Evolutionary conservation across 768 basidiomycete genomes (phyloP).

Genomic region (Termitomyces eurrhizus): DNA sequence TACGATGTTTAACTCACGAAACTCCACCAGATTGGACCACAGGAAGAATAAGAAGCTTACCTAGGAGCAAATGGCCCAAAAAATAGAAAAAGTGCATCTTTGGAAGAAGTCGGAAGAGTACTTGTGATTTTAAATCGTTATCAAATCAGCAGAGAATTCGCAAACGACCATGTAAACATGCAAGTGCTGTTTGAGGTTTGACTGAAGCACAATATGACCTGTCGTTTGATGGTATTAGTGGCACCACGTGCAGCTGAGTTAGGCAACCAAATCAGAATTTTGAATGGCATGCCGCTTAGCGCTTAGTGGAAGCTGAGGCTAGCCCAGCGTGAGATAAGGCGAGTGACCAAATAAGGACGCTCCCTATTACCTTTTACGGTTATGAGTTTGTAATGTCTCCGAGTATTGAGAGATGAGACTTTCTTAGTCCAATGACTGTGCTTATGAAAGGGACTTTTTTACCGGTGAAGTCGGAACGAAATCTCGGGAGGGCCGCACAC

Average conservation of each 20-base stretch:
- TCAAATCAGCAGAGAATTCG: not conserved
- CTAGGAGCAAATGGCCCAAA: not conserved
- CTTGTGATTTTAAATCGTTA: not conserved
- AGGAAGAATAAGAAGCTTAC: not conserved
- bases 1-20: not conserved
- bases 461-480: too few species aligned
- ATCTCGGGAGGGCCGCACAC: too few species aligned
- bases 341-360: too few species aligned
- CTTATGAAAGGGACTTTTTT: too few species aligned
- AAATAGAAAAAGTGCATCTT: not conserved
- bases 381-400: too few species aligned
- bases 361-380: too few species aligned
- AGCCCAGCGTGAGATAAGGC: too few species aligned
- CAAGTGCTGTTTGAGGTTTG: not conserved
- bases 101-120: not conserved
- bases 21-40: not conserved
- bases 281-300: too few species aligned
- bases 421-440: too few species aligned
- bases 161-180: not conserved
- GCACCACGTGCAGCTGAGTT: not conserved
- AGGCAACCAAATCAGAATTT: too few species aligned
- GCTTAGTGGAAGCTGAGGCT: too few species aligned
- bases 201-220: not conserved
- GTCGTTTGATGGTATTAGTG: constrained; percentile 1
- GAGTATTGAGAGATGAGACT: too few species aligned